These are phyloP conservation scores for Auriscalpium microsporum DNA, from an alignment of 768 basidiomycete species.

Conservation along the genomic window DNA sequence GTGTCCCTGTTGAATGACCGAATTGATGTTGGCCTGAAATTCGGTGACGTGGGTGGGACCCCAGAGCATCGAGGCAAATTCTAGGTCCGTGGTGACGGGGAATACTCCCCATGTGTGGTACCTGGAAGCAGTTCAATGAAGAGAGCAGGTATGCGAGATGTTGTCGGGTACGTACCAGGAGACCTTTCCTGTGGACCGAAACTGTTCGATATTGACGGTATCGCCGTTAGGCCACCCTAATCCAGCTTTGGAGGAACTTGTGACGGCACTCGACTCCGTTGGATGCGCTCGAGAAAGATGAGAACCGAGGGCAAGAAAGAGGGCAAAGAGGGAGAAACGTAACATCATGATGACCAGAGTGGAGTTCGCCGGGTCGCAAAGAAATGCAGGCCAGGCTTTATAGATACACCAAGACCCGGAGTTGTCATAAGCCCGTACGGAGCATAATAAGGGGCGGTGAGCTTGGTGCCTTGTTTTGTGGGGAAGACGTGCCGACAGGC, in stretches of 20 bases:
- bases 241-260: conserved; percentile 37
- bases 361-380: no score
- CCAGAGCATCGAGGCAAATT: conserved; percentile 54
- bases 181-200: conserved; percentile 35
- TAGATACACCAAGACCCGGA: no score
- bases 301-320: not conserved
- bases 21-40: conserved; percentile 33
- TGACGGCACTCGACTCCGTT: conserved; percentile 12
- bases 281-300: not conserved
- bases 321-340: not conserved
- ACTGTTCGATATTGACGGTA: conserved; percentile 36
- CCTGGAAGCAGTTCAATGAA: conserved; percentile 22
- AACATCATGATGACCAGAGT: not conserved
- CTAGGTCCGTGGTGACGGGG: conserved; percentile 30
- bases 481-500: no score
- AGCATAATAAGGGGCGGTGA: no score
- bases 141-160: not conserved
- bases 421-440: no score
- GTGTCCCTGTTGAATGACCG: conserved; percentile 28
- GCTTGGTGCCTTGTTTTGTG: no score
- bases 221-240: conserved; percentile 41
- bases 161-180: conserved; percentile 32
- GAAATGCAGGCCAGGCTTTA: no score
- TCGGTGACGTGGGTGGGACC: conserved; percentile 30
- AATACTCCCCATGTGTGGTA: conserved; percentile 45